Evolutionary conservation across 805 yeast species (phyloP).

Genomic region (Yarrowia sp.): DNA sequence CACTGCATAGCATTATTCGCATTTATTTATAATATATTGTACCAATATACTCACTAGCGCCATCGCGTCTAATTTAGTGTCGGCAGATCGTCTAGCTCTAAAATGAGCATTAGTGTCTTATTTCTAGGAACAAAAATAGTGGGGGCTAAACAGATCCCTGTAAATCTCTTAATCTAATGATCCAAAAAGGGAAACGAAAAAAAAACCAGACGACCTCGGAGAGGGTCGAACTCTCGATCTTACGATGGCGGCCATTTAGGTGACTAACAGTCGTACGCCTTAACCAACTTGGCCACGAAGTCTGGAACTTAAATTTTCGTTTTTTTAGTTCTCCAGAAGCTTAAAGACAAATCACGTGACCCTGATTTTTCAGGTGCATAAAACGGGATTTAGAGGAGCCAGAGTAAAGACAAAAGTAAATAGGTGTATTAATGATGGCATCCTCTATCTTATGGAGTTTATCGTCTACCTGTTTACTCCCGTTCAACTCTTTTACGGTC

Average conservation of each 20-base stretch:
- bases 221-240: slow-evolving; percentile 27
- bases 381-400: not conserved
- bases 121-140: no score
- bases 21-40: slow-evolving; percentile 18
- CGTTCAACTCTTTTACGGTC: no score
- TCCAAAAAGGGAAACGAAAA: not conserved
- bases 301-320: not conserved
- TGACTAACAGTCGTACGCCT: slow-evolving; percentile 27
- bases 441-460: no score
- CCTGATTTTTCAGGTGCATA: not conserved
- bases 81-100: no score
- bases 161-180: no score
- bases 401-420: no score
- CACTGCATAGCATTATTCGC: slow-evolving; percentile 15
- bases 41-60: not conserved
- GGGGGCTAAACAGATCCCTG: no score
- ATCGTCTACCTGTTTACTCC: no score
- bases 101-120: no score
- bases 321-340: not conserved
- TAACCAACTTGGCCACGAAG: slow-evolving; percentile 27
- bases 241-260: slow-evolving; percentile 26
- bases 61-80: no score
- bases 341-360: not conserved
- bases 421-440: no score
- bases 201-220: slow-evolving; percentile 26